phyloP scores from a whole-genome alignment of 1,284 basidiomycete genomes.

The Papiliotrema flavescens region DNA sequence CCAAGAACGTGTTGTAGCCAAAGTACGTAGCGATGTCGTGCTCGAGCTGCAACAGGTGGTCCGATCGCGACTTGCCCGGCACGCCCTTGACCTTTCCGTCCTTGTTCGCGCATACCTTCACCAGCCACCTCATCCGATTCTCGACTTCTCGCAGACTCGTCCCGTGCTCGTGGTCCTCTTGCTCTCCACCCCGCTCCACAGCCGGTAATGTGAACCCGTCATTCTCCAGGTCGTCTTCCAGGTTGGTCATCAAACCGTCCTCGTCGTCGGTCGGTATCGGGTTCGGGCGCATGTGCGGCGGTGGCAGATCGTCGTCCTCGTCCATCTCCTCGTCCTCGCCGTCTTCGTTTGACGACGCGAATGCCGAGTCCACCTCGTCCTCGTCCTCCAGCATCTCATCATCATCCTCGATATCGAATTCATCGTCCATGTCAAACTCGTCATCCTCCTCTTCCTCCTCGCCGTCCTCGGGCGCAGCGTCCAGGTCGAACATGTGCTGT shows the following conservation, averaged over 20 bases:
- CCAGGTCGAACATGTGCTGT: constrained; percentile 49
- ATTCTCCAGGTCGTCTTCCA: constrained; percentile 59
- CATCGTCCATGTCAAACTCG: constrained; percentile 33
- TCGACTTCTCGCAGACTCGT: constrained; percentile 80
- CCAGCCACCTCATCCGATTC: constrained; percentile 81
- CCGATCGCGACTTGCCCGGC: constrained; percentile 72
- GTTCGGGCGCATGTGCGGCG: constrained; percentile 25
- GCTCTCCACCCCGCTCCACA: constrained; percentile 71
- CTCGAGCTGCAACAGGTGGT: constrained; percentile 84
- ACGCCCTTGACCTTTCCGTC: constrained; percentile 57
- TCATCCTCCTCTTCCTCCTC: constrained; percentile 30
- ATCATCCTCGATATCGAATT: constrained; percentile 51
- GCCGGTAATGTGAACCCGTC: constrained; percentile 76
- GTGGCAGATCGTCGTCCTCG: constrained; percentile 25
- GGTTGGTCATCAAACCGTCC: constrained; percentile 49
- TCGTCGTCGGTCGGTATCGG: constrained; percentile 42
- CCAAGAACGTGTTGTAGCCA: constrained; percentile 94
- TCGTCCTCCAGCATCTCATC: constrained; percentile 40
- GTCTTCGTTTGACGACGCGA: constrained; percentile 36
- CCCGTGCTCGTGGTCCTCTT: constrained; percentile 66
- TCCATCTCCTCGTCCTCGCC: constrained; percentile 56
- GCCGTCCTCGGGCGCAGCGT: constrained; percentile 39
- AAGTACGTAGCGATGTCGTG: constrained; percentile 91
- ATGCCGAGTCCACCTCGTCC: constrained; percentile 53
- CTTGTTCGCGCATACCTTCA: constrained; percentile 71